phyloP scores from a whole-genome alignment of 2,329 filamentous ascomycete species.

The Sporothrix inflata region DNA sequence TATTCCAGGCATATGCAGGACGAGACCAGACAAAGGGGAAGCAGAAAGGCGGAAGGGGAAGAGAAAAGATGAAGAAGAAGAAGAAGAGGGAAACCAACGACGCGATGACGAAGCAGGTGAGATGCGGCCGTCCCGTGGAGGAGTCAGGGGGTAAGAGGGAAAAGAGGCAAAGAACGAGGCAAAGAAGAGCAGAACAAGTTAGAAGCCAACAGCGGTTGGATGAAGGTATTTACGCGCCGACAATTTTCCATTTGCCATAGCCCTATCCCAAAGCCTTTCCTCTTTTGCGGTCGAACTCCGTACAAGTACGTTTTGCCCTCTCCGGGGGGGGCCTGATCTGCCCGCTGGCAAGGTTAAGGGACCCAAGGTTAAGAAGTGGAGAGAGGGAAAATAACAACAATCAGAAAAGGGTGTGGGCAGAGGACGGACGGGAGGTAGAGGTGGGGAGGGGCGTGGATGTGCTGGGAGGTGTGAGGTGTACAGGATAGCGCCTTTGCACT shows the following conservation, averaged over 20 bases:
- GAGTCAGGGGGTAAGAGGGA: not conserved
- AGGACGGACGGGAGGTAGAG: not conserved
- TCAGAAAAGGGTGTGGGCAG: conserved; percentile 21
- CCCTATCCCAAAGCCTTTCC: conserved; percentile 26
- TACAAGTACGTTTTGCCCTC: not conserved
- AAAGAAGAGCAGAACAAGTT: not conserved
- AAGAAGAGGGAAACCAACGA: not conserved
- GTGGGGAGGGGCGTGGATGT: conserved; percentile 16
- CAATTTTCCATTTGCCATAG: conserved; percentile 26
- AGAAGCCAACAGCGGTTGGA: conserved; percentile 15
- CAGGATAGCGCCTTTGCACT: conserved; percentile 6
- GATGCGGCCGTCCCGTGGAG: not conserved
- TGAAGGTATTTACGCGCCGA: conserved; percentile 31
- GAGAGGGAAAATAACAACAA: conserved; percentile 25
- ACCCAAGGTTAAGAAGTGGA: conserved; percentile 31
- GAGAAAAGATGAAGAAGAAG: not conserved
- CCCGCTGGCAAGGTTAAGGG: conserved; percentile 26
- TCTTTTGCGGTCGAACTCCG: conserved; percentile 2
- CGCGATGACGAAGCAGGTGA: not conserved
- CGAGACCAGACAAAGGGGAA: not conserved
- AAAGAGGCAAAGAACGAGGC: not conserved
- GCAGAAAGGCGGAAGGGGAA: not conserved
- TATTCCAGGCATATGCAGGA: not conserved
- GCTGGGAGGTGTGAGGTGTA: conserved; percentile 17
- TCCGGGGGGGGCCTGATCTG: conserved; percentile 26